These are phyloP conservation scores for Narthecium ossifragum DNA, from an alignment of 106 monocot species.

Conservation along the genomic window DNA sequence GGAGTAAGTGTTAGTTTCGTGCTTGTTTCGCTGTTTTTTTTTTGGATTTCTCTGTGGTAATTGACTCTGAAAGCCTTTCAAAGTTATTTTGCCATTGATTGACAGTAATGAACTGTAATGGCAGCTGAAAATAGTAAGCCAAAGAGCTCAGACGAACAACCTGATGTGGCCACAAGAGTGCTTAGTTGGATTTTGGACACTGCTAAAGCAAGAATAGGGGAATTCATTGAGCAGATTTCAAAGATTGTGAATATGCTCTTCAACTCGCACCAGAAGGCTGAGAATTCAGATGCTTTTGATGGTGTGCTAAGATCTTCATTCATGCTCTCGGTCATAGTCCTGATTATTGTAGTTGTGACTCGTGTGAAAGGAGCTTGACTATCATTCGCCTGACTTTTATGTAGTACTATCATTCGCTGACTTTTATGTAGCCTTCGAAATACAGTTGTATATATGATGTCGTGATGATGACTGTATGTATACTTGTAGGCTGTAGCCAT, in stretches of 20 bases:
- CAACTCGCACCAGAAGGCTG: conserved; percentile 9
- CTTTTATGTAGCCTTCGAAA: no score
- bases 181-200: conserved; percentile 31
- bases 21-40: not conserved
- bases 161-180: conserved; percentile 2
- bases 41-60: no score
- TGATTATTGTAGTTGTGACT: conserved; percentile 32
- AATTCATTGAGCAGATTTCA: conserved; percentile 35
- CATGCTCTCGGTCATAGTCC: conserved; percentile 39
- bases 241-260: conserved; percentile 39
- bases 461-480: no score
- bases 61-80: no score
- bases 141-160: not conserved
- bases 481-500: no score
- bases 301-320: conserved; percentile 40
- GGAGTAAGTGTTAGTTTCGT: no score
- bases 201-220: conserved; percentile 39
- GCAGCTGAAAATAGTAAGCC: not conserved
- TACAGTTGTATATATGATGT: no score
- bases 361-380: conserved; percentile 12
- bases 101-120: no score
- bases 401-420: not conserved
- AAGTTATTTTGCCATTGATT: no score
- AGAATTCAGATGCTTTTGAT: conserved; percentile 11
- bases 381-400: conserved; percentile 9